These are phyloP conservation scores for Paraconiothyrium brasiliense DNA, from an alignment of 2,329 filamentous ascomycete species.

Conservation along the genomic window DNA sequence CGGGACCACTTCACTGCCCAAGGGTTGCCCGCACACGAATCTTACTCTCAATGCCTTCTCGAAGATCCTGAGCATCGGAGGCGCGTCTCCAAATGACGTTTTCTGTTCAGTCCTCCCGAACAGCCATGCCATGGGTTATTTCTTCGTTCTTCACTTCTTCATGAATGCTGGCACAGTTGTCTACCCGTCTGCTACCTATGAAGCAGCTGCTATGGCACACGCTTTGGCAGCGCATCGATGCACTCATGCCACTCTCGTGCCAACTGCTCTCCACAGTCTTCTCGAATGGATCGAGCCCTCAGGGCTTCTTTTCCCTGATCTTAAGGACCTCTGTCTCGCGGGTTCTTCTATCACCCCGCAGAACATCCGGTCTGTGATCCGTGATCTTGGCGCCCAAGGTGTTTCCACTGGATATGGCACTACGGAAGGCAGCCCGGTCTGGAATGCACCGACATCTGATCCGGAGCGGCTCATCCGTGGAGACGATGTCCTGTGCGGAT, in stretches of 20 bases:
- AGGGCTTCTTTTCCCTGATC: neutral
- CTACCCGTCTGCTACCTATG: constrained; percentile 11
- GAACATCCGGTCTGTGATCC: constrained; percentile 4
- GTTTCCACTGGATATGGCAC: constrained; percentile 12
- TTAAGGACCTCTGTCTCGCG: constrained; percentile 7
- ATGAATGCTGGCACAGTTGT: constrained; percentile 8
- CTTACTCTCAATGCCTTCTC: constrained; percentile 11
- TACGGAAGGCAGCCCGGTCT: constrained; percentile 9
- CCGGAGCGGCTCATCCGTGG: constrained; percentile 10
- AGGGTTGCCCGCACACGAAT: constrained; percentile 12
- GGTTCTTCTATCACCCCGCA: constrained; percentile 10
- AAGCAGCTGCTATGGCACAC: neutral
- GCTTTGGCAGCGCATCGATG: constrained; percentile 4
- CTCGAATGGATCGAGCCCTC: constrained; percentile 5
- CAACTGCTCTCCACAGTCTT: constrained; percentile 13
- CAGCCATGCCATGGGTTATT: constrained; percentile 13
- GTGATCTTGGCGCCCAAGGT: constrained; percentile 1
- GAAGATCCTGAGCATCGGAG: constrained; percentile 11
- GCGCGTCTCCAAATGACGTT: constrained; percentile 5
- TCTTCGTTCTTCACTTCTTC: constrained; percentile 11
- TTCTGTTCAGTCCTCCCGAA: constrained; percentile 12
- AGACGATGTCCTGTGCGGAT: constrained; percentile 5
- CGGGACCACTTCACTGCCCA: constrained; percentile 12
- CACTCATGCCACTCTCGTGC: constrained; percentile 4
- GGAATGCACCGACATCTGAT: constrained; percentile 1